Conservation (phyloP, 768 basidiomycete genomes). For the Antrodiella citrinella region DNA sequence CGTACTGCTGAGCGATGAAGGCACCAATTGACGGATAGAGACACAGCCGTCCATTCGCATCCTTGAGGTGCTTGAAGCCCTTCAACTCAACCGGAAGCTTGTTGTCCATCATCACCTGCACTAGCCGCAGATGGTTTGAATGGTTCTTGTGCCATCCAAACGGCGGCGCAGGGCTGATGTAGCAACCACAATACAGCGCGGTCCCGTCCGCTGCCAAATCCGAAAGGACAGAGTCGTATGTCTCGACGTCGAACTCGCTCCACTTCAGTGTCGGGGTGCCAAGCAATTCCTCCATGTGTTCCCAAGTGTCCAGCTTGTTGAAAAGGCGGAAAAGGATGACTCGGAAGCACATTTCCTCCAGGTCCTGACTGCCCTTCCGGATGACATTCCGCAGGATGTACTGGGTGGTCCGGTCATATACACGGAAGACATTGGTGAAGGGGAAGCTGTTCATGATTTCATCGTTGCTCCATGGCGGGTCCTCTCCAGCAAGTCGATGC, state of each 20-base stretch:
- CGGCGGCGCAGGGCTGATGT: conserved; percentile 58
- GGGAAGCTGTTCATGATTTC: conserved; percentile 42
- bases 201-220: conserved; percentile 17
- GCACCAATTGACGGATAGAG: conserved; percentile 69
- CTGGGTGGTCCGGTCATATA: conserved; percentile 63
- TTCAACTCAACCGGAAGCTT: conserved; percentile 42
- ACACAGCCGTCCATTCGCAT: conserved; percentile 47
- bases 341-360: conserved; percentile 61
- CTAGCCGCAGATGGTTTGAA: conserved; percentile 56
- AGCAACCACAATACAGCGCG: conserved; percentile 62
- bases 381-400: conserved; percentile 64
- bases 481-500: conserved; percentile 20
- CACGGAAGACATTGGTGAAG: conserved; percentile 73
- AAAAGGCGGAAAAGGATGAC: conserved; percentile 65
- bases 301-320: conserved; percentile 67
- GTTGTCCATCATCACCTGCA: conserved; percentile 39
- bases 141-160: conserved; percentile 36
- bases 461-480: conserved; percentile 55
- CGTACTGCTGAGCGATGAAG: conserved; percentile 65
- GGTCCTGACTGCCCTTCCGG: conserved; percentile 52
- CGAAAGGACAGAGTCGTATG: conserved; percentile 45
- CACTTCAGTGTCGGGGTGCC: conserved; percentile 48
- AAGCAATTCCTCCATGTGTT: conserved; percentile 42
- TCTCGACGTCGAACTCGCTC: conserved; percentile 42
- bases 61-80: conserved; percentile 45